A percentile compares a stretch with the other conserved stretches of the same genome.
Conservation (phyloP, 805 yeast genomes). For the Suhomyces vadensis region DNA sequence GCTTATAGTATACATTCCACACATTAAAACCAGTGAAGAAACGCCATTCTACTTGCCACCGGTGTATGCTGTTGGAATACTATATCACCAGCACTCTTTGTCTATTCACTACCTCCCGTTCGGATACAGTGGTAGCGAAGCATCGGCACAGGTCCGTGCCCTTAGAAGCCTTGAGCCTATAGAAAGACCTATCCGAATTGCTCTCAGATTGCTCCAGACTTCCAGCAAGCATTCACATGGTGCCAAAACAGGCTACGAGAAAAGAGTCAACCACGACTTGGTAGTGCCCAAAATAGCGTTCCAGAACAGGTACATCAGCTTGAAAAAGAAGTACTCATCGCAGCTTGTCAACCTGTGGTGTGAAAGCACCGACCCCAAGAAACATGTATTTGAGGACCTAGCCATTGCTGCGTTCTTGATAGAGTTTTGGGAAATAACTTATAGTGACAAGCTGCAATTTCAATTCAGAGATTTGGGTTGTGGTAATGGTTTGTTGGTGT, state of each 20-base stretch:
- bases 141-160: conserved; percentile 11
- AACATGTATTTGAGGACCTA: conserved; percentile 94
- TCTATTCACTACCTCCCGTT: conserved; percentile 81
- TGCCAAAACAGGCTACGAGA: conserved; percentile 78
- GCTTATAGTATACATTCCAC: conserved; percentile 77
- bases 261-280: conserved; percentile 84
- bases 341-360: conserved; percentile 78
- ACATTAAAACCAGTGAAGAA: conserved; percentile 55
- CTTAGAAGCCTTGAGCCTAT: conserved; percentile 39
- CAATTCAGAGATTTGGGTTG: conserved; percentile 91
- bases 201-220: conserved; percentile 75
- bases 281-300: conserved; percentile 81
- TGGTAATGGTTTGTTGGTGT: conserved; percentile 87
- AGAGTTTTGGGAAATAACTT: conserved; percentile 70
- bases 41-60: conserved; percentile 90
- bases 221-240: conserved; percentile 84
- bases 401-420: conserved; percentile 94
- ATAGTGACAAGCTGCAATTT: conserved; percentile 44
- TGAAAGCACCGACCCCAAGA: conserved; percentile 92
- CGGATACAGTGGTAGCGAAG: conserved; percentile 17
- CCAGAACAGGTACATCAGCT: conserved; percentile 75
- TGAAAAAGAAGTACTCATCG: conserved; percentile 82
- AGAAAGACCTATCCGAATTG: conserved; percentile 77
- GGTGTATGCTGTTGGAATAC: conserved; percentile 74
- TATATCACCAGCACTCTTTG: conserved; percentile 47